phyloP scores from a whole-genome alignment of 768 basidiomycete genomes.

The Albatrellus ellisii region DNA sequence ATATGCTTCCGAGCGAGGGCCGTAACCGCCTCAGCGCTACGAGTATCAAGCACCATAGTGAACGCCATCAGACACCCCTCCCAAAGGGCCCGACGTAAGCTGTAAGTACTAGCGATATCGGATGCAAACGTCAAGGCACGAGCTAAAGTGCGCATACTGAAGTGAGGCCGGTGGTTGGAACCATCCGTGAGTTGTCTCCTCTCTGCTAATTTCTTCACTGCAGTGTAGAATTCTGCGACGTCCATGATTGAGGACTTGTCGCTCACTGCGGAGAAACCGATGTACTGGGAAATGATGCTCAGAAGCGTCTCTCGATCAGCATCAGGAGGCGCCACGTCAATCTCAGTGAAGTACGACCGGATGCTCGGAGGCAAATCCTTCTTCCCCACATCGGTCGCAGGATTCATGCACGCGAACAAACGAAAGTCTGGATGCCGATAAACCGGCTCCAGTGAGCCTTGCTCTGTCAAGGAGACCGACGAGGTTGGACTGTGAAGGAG shows the following conservation, averaged over 20 bases:
- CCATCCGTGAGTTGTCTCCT: constrained; percentile 81
- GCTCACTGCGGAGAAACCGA: constrained; percentile 68
- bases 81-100: constrained; percentile 80
- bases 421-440: constrained; percentile 92
- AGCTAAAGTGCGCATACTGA: constrained; percentile 91
- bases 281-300: constrained; percentile 79
- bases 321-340: constrained; percentile 92
- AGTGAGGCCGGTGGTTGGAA: constrained; percentile 85
- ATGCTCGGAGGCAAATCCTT: constrained; percentile 91
- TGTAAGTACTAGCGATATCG: constrained; percentile 63
- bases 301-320: constrained; percentile 82
- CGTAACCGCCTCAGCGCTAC: constrained; percentile 55
- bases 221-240: constrained; percentile 79
- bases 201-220: constrained; percentile 65
- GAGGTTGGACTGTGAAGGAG: constrained; percentile 75
- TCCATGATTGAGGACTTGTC: constrained; percentile 85
- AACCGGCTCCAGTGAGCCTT: constrained; percentile 81
- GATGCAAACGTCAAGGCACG: constrained; percentile 86
- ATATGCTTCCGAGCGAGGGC: constrained; percentile 66
- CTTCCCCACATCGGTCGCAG: constrained; percentile 97
- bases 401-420: constrained; percentile 98
- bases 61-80: constrained; percentile 98
- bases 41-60: constrained; percentile 80
- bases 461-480: constrained; percentile 87
- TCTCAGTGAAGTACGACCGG: constrained; percentile 85